Evolutionary conservation across 495 filamentous ascomycete species (phyloP), one percentile per base, ranked within the genome.

Genomic region (Xylaria venustula): DNA sequence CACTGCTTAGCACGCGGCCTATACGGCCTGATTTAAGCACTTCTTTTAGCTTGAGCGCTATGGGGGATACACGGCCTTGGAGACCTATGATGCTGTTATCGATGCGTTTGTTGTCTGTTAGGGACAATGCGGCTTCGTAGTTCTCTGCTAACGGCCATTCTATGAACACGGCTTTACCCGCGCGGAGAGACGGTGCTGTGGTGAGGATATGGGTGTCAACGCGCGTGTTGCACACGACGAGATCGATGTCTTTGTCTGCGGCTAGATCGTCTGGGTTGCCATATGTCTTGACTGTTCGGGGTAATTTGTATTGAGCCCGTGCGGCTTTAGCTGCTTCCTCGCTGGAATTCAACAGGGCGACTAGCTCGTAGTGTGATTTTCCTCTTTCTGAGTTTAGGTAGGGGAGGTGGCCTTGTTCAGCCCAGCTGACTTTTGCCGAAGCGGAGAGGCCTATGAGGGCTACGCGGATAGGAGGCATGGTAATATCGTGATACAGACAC

Each of bases 381-480:
- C 73, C 74, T 4, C 59, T 55, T 0, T 64, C 23, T 0, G 77
- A 80, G 25, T 79, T 68, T 12, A 86, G 80, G 71, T 81, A 84
- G 4, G 83, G 79, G 0, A 88, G 73, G 65, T 88, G 86, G 37
- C 80, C 84, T 11, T 58, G 36, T n/a, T 72, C 71, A 1, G 84
- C 81, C 85, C 85, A 88, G 15, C 79, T 72, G 1, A 73, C 75
- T 30, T 64, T 72, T 23, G 77, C 75, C 7, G 70, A 53, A 42
- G 76, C 67, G 0, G 81, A 84, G 68, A 87, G 85, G 15, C 85
- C 85, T 62, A 88, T 80, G 54, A 88, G 71, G 45, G 74, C 85
- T 40, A 85, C 65, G 55, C 82, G 77, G 62, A 86, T 82, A 41
- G 75, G 81, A 26, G 79, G 64, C 79, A 83, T 83, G 26, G 57